phyloP scores from a whole-genome alignment of 2,329 filamentous ascomycete species.

The Calonectria hongkongensis region DNA sequence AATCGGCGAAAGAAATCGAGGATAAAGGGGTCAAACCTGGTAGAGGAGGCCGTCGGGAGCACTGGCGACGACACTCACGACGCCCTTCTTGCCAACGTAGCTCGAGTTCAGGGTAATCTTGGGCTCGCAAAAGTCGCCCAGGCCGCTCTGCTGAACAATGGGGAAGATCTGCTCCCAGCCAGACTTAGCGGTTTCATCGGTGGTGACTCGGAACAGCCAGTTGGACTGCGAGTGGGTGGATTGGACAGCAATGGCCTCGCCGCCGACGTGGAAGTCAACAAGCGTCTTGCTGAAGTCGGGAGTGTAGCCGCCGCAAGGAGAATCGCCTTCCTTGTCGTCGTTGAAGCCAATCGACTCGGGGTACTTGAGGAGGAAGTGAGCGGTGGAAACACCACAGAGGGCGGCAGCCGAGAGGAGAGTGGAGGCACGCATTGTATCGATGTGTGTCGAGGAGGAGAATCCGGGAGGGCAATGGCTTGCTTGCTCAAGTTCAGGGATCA shows the following conservation, averaged over 20 bases:
- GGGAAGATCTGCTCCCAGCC: conserved; percentile 75
- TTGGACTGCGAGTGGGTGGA: conserved; percentile 71
- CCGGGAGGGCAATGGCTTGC: conserved; percentile 8
- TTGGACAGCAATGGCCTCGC: conserved; percentile 69
- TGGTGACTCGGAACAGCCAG: conserved; percentile 76
- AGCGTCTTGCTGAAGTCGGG: conserved; percentile 70
- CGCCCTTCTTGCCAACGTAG: conserved; percentile 73
- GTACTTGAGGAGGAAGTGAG: conserved; percentile 73
- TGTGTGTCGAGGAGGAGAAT: conserved; percentile 9
- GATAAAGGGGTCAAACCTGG: conserved; percentile 65
- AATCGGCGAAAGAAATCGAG: not conserved
- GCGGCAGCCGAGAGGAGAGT: conserved; percentile 60
- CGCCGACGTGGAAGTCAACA: conserved; percentile 75
- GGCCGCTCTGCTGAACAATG: conserved; percentile 72
- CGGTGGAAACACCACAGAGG: conserved; percentile 64
- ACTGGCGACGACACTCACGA: conserved; percentile 71
- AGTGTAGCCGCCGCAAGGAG: conserved; percentile 74
- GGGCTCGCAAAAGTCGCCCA: conserved; percentile 73
- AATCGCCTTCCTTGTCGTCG: conserved; percentile 65
- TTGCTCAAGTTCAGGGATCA: not conserved
- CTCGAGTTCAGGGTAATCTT: conserved; percentile 67
- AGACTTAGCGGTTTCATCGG: conserved; percentile 66
- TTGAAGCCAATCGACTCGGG: conserved; percentile 69
- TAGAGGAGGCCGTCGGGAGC: conserved; percentile 75
- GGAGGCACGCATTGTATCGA: conserved; percentile 59